Evolutionary conservation across 169 alveolate genomes (phyloP), one percentile per base, ranked within the genome.

Genomic region (Prorocentrum cordatum): DNA sequence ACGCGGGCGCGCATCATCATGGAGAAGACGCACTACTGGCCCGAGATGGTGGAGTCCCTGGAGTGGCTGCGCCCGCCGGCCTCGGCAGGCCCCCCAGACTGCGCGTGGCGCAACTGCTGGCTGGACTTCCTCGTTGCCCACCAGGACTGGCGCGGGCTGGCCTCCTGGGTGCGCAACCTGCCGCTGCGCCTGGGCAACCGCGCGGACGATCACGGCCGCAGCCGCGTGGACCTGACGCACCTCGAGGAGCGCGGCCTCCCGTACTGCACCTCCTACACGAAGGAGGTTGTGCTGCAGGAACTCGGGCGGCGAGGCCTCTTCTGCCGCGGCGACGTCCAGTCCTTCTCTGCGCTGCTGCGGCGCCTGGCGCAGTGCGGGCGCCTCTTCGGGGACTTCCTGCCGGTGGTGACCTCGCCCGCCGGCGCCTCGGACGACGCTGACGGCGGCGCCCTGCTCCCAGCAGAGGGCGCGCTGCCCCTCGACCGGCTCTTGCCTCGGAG

Each of bases 71-170:
- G 62, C 38, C 90, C 89, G 24, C 89, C 89, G 18, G 54, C 54
- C 6, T 75, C 24, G 7, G 89, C 67, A 1, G 86, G 72, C 31
- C 72, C 58, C 10, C 75, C 87, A 2, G 61, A 72, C 29, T 35
- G 59, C n/a, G 87, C 87, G 16, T 77, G 75, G 75, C 24, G 4
- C 22, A 47, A n/a, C 42, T 54, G 80, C 68, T 84, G 83, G 84
- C 29, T 84, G 73, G 79, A 62, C 32, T 92, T 85, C 62, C 67
- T 86, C 33, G 67, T 92, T 3, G 91, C 70, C 12, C 94, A 75
- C 66, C 90, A 61, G 67, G 94, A 92, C 71, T 92, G 94, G 94
- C 70, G 94, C 18, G 94, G 94, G 45, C 35, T 88, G 16, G 91
- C 92, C 2, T 67, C 75, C 0, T 92, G 94, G 91, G 91, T 88